Base-by-base conservation (phyloP, 2,329 filamentous ascomycete genomes). In the Ophiocordyceps polyrhachis-furcata region DNA sequence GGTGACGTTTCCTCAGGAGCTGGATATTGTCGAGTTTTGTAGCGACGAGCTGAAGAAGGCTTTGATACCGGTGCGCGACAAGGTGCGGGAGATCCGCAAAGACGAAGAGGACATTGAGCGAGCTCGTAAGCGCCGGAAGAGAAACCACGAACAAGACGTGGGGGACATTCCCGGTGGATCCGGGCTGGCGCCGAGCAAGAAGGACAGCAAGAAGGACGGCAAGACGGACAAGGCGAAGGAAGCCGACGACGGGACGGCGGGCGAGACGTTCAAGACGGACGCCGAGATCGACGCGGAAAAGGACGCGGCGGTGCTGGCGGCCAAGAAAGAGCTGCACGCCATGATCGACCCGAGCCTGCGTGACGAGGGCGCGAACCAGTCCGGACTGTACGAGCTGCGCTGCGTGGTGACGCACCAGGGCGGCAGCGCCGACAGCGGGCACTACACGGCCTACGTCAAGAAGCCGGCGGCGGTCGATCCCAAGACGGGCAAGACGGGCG, bases 381-480 rank as follows among this genome's bases (percentile, higher is more conserved):
- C 88, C 2, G 91, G 91, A 38, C 71, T 98, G 31, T 98, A 96
- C 62, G 89, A 98, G 65, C 76, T 98, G 41, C 79, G 89, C 23
- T 91, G 85, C 42, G 82, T 98, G 5, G 84, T 98, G 48, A 94
- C 93, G 28, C 91, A 98, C 62, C 91, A 98, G 64, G 91, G 91
- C 49, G 85, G 88, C 47, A 93, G 87, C 58, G 91, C 91, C 19
- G 91, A 98, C 64, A 95, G 89, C 55, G 91, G 91, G 8, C 91
- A 98, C 64, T 98, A 98, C 69, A 98, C 93, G 5, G 81, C 88
- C 0, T 98, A 94, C 59, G 84, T 98, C 53, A 98, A 96, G 73
- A 95, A 98, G 73, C 71, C 81, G 49, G 80, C 75, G 0, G 65
- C 69, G 11, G 65, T 85, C 47, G 83, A 93, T 53, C 71, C 80